Conservation (phyloP, 2,329 filamentous ascomycete species). For the Fusarium buharicum region DNA sequence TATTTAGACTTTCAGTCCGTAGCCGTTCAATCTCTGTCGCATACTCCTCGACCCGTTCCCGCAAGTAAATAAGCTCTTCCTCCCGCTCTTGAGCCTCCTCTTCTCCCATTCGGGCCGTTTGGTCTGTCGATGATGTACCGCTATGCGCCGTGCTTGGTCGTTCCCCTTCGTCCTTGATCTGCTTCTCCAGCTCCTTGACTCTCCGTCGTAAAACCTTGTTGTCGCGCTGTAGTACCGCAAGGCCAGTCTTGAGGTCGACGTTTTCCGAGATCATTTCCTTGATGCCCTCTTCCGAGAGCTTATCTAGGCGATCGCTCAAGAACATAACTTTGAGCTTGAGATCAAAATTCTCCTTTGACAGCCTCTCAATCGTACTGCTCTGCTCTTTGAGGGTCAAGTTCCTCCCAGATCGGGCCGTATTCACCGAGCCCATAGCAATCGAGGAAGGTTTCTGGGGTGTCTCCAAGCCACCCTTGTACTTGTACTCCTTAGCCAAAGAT, state of each 20-base stretch:
- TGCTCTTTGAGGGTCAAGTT: constrained; percentile 95
- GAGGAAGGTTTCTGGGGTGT: constrained; percentile 68
- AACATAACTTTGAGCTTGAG: constrained; percentile 98
- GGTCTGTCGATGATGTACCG: constrained; percentile 66
- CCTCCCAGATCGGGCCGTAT: constrained; percentile 66
- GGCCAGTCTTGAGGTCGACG: constrained; percentile 90
- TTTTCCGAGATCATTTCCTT: constrained; percentile 99
- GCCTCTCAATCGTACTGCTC: constrained; percentile 93
- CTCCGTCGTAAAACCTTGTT: constrained; percentile 84
- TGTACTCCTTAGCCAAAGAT: constrained; percentile 86
- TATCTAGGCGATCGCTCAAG: constrained; percentile 90
- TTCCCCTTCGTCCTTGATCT: constrained; percentile 73
- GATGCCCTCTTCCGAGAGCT: constrained; percentile 93
- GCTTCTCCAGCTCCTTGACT: constrained; percentile 87
- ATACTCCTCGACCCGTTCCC: constrained; percentile 87
- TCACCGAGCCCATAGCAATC: constrained; percentile 55
- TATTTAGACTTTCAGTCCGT: constrained; percentile 77
- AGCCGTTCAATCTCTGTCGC: constrained; percentile 85
- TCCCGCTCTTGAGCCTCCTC: constrained; percentile 76
- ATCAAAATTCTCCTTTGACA: constrained; percentile 98
- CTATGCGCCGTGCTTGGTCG: constrained; percentile 70
- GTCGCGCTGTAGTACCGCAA: constrained; percentile 89
- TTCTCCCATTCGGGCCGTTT: constrained; percentile 65
- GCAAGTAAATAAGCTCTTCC: constrained; percentile 85
- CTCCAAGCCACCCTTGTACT: constrained; percentile 74